Evolutionary conservation across 768 basidiomycete species (phyloP), one percentile per base, ranked within the genome.

Genomic region (Basidioascus undulatus): DNA sequence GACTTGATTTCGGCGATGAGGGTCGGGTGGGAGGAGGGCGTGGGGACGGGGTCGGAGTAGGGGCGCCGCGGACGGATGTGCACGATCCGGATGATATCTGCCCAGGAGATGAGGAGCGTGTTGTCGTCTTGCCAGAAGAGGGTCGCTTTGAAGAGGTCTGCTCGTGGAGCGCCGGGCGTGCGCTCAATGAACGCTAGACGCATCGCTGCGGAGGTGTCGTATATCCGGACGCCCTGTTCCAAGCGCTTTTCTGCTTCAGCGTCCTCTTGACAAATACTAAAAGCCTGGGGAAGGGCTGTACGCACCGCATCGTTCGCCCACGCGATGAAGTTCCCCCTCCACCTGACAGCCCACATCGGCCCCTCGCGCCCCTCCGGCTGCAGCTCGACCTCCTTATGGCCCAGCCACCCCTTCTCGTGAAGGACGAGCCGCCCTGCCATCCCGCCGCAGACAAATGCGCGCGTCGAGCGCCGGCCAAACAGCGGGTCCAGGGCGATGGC

Each of bases 331-430:
- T 68, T 68, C 1, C 73, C 75, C 51, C 72, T 64, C 92, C 92
- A 96, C 43, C 76, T 68, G 9, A 75, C 71, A 39, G 74, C 72
- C 84, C 86, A 94, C 39, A 98, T 81, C 0, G 92, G 82, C 10
- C 89, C 92, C 59, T 96, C 92, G 4, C 76, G 79, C 16, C 10
- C 30, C 6, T 45, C 47, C 5, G 31, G 35, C 20, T 42, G 41
- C 26, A 92, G 55, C 6, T 75, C 57, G 0, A 75, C 80, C 55
- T 89, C 86, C 52, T 81, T 92, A 51, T 92, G 80, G 0, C 89
- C 86, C 1, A 94, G 60, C 87, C 92, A 94, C 6, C 86, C 81
- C 54, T 92, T 94, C 63, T 94, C 89, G 47, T 79, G 71, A 49
- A 92, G 51, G n/a, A 80, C 63, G 21, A 98, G 61, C 18, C 66